Evolutionary conservation across 805 yeast species (phyloP), one percentile per base, ranked within the genome.

Genomic region (Suhomyces vadensis): DNA sequence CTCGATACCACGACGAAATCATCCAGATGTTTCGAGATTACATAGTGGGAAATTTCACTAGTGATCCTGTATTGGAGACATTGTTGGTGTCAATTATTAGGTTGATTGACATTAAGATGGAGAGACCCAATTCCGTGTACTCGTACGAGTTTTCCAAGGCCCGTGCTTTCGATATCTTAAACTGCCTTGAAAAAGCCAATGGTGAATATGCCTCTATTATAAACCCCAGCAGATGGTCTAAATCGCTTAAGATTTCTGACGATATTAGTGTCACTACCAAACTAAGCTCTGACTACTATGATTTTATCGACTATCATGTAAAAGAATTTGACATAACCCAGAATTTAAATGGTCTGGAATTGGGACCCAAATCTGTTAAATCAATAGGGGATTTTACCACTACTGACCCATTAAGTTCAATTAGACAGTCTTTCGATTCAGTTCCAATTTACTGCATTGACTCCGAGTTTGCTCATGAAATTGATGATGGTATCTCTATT

Each of bases 401-500:
- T 1, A 26, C 44, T 2, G 77, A 71, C 46, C 73, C 74, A 0
- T 43, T 64, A 39, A 43, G 45, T 2, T 17, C 22, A 2, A 47
- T 59, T 2, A 65, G 85, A 52, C 51, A 51, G n/a, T 71, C 72
- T 21, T 77, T 73, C 50, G 63, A 64, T 0, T 64, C 73, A 36
- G 56, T 75, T 9, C 75, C 78, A 0, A 82, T 90, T 1, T 92
- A 81, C 60, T 90, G 97, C 64, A 88, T 92, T 46, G 99, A 94
- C 64, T 74, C 84, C 2, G 78, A 71, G 3, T 74, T 74, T 33
- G 96, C 98, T 0, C 84, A 85, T 52, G 98, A 94, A 62, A 85
- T 94, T 47, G 99, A 92, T 63, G 99, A 92, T 64, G 99, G 97
- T 37, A 73, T 92, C 21, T 80, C 96, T 1, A 69, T 92, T 14